phyloP scores from a whole-genome alignment of 2,329 filamentous ascomycete genomes.

The Coniochaeta sp. region DNA sequence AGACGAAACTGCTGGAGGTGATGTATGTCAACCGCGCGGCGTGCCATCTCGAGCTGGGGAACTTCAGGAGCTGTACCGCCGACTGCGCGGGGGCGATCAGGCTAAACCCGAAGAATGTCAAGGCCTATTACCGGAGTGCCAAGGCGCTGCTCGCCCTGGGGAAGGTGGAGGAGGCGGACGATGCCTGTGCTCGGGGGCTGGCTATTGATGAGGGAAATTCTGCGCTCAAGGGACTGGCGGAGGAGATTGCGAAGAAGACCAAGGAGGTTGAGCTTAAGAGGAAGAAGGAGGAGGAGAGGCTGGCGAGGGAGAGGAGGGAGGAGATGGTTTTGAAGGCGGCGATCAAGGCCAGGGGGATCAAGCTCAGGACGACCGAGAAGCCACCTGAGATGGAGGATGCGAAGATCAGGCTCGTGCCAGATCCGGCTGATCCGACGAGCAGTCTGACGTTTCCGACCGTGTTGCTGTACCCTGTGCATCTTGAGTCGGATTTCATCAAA shows the following conservation, averaged over 20 bases:
- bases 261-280: slow-evolving; percentile 46
- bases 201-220: slow-evolving; percentile 63
- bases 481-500: slow-evolving; percentile 88
- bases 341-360: slow-evolving; percentile 62
- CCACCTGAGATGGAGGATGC: slow-evolving; percentile 88
- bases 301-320: slow-evolving; percentile 47
- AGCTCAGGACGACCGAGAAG: slow-evolving; percentile 55
- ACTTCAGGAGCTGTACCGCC: slow-evolving; percentile 78
- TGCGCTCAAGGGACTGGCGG: slow-evolving; percentile 53
- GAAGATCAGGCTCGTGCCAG: slow-evolving; percentile 57
- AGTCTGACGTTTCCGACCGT: slow-evolving; percentile 70
- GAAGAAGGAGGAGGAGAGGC: slow-evolving; percentile 46
- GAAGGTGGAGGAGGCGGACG: slow-evolving; percentile 71
- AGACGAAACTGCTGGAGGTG: slow-evolving; percentile 62
- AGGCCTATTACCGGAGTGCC: slow-evolving; percentile 83
- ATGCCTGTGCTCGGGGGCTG: slow-evolving; percentile 69
- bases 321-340: slow-evolving; percentile 56
- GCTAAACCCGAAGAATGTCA: slow-evolving; percentile 74
- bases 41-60: slow-evolving; percentile 80
- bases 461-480: slow-evolving; percentile 74
- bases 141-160: slow-evolving; percentile 71
- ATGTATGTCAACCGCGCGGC: slow-evolving; percentile 83
- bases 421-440: slow-evolving; percentile 66
- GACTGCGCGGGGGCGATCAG: slow-evolving; percentile 77
- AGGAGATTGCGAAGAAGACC: slow-evolving; percentile 55